phyloP scores from a whole-genome alignment of 1,284 basidiomycete genomes.

The Austroboletus rostrupii region DNA sequence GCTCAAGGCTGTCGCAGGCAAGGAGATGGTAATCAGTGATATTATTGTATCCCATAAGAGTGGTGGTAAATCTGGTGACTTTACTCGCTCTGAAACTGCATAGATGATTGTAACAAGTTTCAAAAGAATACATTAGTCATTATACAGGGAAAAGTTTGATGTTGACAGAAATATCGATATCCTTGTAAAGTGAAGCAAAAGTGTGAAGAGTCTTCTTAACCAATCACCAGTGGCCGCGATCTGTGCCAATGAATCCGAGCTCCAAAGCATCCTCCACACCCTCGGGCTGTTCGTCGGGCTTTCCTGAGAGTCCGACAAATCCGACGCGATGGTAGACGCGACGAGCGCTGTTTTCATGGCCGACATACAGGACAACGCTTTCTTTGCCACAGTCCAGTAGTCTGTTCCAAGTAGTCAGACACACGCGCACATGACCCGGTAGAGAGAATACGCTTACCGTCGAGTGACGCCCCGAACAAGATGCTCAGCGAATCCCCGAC shows the following conservation, averaged over 20 bases:
- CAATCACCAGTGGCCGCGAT: constrained; percentile 25
- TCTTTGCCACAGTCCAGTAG: constrained; percentile 36
- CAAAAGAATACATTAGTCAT: background rate
- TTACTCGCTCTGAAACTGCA: constrained; percentile 28
- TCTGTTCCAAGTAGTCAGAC: constrained; percentile 23
- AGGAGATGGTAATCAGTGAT: constrained; percentile 74
- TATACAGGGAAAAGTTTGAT: background rate
- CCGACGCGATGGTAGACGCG: constrained; percentile 50
- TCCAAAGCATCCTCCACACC: constrained; percentile 45
- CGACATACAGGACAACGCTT: constrained; percentile 51
- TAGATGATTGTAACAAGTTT: background rate
- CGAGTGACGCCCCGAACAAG: constrained; percentile 41
- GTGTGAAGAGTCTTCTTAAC: background rate
- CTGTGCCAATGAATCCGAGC: constrained; percentile 42
- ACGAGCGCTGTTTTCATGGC: constrained; percentile 42
- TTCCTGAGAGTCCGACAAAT: constrained; percentile 39
- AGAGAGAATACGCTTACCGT: constrained; percentile 25
- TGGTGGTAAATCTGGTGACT: constrained; percentile 75
- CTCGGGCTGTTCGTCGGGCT: constrained; percentile 18
- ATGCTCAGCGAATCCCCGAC: constrained; percentile 43
- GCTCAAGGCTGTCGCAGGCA: constrained; percentile 84
- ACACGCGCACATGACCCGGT: background rate
- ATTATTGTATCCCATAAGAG: constrained; percentile 66
- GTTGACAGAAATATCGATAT: background rate
- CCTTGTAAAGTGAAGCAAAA: background rate